Evolutionary conservation across 1,284 basidiomycete species (phyloP).

Genomic region (Ceratobasidium sp.): DNA sequence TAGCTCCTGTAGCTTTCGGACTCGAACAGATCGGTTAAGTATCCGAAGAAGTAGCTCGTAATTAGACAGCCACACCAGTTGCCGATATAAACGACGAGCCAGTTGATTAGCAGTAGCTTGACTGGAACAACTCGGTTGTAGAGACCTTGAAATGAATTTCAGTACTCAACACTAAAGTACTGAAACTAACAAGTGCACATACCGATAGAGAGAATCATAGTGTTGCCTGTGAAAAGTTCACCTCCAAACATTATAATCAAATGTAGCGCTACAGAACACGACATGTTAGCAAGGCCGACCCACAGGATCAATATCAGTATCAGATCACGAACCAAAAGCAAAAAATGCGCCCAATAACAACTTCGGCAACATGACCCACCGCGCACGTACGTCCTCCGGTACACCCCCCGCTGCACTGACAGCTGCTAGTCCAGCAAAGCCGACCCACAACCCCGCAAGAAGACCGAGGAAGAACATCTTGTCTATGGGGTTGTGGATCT

Average conservation of each 20-base stretch:
- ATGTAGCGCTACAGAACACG: conserved; percentile 38
- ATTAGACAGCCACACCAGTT: conserved; percentile 47
- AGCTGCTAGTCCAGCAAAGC: conserved; percentile 44
- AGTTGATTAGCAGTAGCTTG: conserved; percentile 39
- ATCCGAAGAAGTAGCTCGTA: conserved; percentile 46
- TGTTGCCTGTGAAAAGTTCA: conserved; percentile 47
- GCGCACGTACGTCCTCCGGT: conserved; percentile 42
- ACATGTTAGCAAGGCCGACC: conserved; percentile 38
- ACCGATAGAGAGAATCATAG: conserved; percentile 47
- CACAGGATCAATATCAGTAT: conserved; percentile 38
- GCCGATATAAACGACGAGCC: conserved; percentile 45
- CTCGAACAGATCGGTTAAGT: conserved; percentile 45
- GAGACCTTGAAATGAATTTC: background rate
- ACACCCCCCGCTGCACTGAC: conserved; percentile 45
- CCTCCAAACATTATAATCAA: conserved; percentile 45
- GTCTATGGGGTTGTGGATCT: conserved; percentile 37
- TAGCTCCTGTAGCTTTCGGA: conserved; percentile 27
- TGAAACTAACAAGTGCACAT: conserved; percentile 7
- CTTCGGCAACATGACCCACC: conserved; percentile 17
- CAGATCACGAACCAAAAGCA: conserved; percentile 31
- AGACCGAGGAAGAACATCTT: conserved; percentile 30
- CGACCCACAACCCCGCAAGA: conserved; percentile 43
- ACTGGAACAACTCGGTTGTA: conserved; percentile 8
- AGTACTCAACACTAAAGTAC: background rate
- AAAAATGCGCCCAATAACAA: conserved; percentile 24